phyloP scores from a whole-genome alignment of 441 rosid genomes.

The Corymbia calophylla region DNA sequence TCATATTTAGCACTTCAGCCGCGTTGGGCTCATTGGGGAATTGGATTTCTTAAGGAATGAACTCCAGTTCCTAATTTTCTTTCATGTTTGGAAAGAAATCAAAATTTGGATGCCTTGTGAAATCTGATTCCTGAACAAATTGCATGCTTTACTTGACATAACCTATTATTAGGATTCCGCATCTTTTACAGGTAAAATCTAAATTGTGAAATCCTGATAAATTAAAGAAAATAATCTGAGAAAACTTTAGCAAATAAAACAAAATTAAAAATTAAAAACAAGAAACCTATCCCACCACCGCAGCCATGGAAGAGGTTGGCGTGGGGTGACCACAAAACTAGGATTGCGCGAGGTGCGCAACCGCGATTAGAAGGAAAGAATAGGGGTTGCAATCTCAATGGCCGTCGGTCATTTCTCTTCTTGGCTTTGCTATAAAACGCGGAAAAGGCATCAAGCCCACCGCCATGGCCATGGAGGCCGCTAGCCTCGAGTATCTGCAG shows the following conservation, averaged over 20 bases:
- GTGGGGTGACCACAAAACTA: background rate
- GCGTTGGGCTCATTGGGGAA: no score
- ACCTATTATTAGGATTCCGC: background rate
- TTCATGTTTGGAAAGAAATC: background rate
- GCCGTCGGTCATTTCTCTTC: background rate
- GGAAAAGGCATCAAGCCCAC: background rate
- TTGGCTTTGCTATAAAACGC: background rate
- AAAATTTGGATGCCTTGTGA: background rate
- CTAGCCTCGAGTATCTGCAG: background rate
- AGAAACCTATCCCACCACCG: background rate
- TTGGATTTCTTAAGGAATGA: background rate
- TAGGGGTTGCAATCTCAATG: background rate
- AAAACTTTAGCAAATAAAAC: background rate
- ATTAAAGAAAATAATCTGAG: background rate
- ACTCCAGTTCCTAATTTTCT: background rate
- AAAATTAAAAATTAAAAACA: no score
- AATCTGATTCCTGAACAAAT: background rate
- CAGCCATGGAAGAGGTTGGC: background rate
- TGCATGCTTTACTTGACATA: background rate
- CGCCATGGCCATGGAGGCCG: background rate
- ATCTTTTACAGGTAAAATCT: background rate
- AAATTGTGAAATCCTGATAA: no score
- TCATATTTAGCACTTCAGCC: background rate
- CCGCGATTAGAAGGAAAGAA: background rate
- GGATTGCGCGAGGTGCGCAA: background rate